Evolutionary conservation across 2,329 filamentous ascomycete species (phyloP).

Genomic region (Clonostachys sp.): DNA sequence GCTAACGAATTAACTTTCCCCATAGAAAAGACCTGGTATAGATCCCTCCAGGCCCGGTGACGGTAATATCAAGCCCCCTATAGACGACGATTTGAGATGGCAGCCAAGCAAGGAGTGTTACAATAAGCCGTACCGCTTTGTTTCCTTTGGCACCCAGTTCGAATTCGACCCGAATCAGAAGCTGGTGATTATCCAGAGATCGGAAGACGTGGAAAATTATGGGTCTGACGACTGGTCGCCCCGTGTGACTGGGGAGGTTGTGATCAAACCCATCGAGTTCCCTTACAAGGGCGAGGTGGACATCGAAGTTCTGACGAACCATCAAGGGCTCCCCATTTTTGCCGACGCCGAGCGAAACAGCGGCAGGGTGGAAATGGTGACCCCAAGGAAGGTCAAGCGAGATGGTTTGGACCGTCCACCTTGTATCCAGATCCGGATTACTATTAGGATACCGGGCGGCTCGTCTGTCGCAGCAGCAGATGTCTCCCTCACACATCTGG

Average conservation of each 20-base stretch:
- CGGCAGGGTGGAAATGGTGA: slow-evolving; percentile 32
- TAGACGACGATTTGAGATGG: too few species aligned
- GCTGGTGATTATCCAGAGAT: slow-evolving; percentile 33
- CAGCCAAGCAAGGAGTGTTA: too few species aligned
- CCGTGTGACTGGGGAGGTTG: slow-evolving; percentile 36
- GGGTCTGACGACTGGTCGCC: slow-evolving; percentile 18
- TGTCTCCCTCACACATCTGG: slow-evolving; percentile 30
- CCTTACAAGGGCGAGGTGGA: slow-evolving; percentile 26
- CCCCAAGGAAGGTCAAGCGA: slow-evolving; percentile 27
- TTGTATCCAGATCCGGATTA: slow-evolving; percentile 43
- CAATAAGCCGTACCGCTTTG: too few species aligned
- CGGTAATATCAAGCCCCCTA: too few species aligned
- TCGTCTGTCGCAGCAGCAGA: slow-evolving; percentile 28
- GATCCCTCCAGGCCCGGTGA: too few species aligned
- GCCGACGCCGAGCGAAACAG: slow-evolving; percentile 21
- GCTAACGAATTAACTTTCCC: too few species aligned
- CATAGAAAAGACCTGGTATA: too few species aligned
- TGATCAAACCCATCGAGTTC: slow-evolving; percentile 26
- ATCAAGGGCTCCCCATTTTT: slow-evolving; percentile 28
- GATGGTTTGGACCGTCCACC: slow-evolving; percentile 17
- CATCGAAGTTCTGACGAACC: slow-evolving; percentile 39
- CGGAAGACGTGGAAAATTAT: slow-evolving; percentile 1
- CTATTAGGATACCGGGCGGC: slow-evolving; percentile 37
- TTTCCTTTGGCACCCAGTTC: slow-evolving; percentile 10
- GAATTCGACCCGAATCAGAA: slow-evolving; percentile 25